Percentiles rank a stretch among this genome's conserved stretches.
Evolutionary conservation across 225 moss, liverwort and hornwort species (phyloP).

Genomic region (Sphagnum tenellum): DNA sequence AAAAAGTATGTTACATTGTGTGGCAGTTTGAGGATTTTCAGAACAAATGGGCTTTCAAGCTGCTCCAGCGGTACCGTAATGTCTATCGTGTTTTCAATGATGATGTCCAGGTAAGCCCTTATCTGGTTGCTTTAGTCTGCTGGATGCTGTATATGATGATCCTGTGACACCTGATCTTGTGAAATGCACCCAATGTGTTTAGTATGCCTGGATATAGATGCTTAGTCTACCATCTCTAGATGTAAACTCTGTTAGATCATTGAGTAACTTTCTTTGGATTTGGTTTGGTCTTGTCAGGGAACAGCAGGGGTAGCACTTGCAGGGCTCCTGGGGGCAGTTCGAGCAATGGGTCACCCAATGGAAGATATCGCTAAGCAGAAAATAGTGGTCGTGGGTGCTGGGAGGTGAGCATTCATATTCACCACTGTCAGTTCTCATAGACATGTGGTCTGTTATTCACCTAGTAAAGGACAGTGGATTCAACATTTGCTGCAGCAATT

Average conservation of each 20-base stretch:
- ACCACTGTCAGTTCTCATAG: no score
- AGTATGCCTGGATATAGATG: no score
- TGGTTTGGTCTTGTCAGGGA: conserved; percentile 27
- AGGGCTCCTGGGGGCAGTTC: conserved; percentile 92
- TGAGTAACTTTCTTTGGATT: no score
- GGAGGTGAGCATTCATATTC: conserved; percentile 35
- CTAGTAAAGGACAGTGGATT: no score
- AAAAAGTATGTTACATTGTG: conserved; percentile 1
- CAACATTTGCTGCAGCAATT: no score
- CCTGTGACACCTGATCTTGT: no score
- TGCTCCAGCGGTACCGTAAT: conserved; percentile 78
- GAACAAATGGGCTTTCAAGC: conserved; percentile 97
- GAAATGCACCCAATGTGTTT: no score
- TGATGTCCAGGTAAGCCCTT: conserved; percentile 69
- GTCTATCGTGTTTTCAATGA: conserved; percentile 84
- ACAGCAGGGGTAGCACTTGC: conserved; percentile 96
- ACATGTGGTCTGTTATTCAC: no score
- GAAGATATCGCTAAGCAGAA: conserved; percentile 78
- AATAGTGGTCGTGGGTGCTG: conserved; percentile 89
- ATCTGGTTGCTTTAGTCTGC: neutral
- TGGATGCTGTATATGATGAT: no score
- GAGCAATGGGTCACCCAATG: conserved; percentile 87
- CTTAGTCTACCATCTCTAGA: no score
- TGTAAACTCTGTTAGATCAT: no score
- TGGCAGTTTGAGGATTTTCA: conserved; percentile 94